A percentile compares a stretch with the other conserved stretches of the same genome.
Evolutionary conservation across 192 early-diverging fungal species (phyloP).

Genomic region (Spizellomyces punctatus): DNA sequence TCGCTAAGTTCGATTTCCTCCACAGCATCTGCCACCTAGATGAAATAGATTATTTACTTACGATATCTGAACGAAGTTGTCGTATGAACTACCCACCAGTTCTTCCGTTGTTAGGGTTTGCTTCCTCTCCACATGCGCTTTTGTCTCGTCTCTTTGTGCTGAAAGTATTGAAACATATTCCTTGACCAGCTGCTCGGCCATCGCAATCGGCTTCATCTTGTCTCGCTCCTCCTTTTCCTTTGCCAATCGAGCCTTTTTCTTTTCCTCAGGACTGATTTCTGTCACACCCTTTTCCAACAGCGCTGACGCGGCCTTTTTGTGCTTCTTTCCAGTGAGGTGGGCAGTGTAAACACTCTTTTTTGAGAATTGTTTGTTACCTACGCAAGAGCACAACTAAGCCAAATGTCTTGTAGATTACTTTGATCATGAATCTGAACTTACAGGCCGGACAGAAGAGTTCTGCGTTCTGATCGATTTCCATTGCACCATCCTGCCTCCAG

Average conservation of each 20-base stretch:
- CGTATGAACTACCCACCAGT: constrained; percentile 34
- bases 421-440: constrained; percentile 22
- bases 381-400: neutral
- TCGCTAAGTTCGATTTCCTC: constrained; percentile 65
- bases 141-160: constrained; percentile 73
- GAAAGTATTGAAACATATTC: constrained; percentile 48
- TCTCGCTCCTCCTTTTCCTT: constrained; percentile 59
- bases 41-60: neutral
- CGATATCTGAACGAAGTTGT: neutral
- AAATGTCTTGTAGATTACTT: neutral
- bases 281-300: constrained; percentile 39
- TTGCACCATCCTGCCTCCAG: constrained; percentile 45
- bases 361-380: constrained; percentile 76
- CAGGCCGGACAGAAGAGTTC: constrained; percentile 75
- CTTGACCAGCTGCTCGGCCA: constrained; percentile 60
- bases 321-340: constrained; percentile 89
- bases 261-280: constrained; percentile 21
- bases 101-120: constrained; percentile 90
- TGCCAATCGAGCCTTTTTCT: constrained; percentile 31
- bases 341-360: constrained; percentile 84
- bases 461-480: constrained; percentile 44
- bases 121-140: constrained; percentile 85
- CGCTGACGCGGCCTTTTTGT: constrained; percentile 76
- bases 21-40: constrained; percentile 10
- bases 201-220: constrained; percentile 54